Base-by-base conservation (phyloP, 371 early-diverging fungal species). In the Dipsacomyces acuminosporus region DNA sequence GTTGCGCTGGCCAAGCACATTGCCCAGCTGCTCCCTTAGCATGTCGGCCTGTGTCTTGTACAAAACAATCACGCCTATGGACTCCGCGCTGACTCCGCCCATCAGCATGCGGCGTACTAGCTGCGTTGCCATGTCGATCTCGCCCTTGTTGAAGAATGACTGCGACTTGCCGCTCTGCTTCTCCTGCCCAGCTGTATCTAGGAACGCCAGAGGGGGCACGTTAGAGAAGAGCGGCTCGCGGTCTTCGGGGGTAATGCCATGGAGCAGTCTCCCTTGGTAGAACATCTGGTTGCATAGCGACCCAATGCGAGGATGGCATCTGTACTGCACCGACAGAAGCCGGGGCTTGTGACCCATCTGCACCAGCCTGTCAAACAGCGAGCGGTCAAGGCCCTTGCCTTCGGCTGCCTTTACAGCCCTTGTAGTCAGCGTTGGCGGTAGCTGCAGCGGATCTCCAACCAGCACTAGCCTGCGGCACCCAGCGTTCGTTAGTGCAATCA, bases 391-490 rank as follows among this genome's bases (percentile, higher is more conserved):
- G 0, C 91, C 90, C 47, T 77, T 66, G 3, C 79, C 80, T 14
- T 60, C 63, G n/a, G 72, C 65, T 0, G 53, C 55, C 33, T 47
- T 35, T 5, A 52, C 22, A 46, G 67, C 40, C 73, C 80, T 8
- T 62, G 70, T 47, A 7, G 75, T 76, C 26, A 94, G 48, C 0
- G 91, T 90, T 11, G 96, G 96, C 5, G 93, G 81, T 42, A 98
- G 82, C 78, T 96, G 93, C 18, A 81, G 62, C 1, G 97, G 98
- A 64, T 98, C 98, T 14, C 98, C 98, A 26, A 96, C 88, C 45
- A 96, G 74, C 9, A 98, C 76, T 6, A 90, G 60, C 15, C 81
- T 75, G 38, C 77, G 72, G 19, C 81, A 78, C 8, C 76, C 59
- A 35, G 89, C 85, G 11, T 84, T 73, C 3, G 77, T 60, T 30